Evolutionary conservation across 805 yeast species (phyloP).

Genomic region (Geotrichum ghanense): DNA sequence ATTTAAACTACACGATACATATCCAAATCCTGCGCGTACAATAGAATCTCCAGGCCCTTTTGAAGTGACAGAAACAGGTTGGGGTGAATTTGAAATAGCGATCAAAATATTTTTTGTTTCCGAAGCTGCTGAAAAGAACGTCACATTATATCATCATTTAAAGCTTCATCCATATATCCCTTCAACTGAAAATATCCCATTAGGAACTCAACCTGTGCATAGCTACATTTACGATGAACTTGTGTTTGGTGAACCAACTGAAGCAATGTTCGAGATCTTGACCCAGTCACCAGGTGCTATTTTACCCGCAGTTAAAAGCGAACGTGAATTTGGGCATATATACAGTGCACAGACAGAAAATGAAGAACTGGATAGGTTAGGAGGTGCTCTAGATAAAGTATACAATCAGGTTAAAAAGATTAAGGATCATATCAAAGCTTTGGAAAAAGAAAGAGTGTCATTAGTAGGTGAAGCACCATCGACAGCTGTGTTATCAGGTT

Average conservation of each 20-base stretch:
- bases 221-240: conserved; percentile 74
- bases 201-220: conserved; percentile 33
- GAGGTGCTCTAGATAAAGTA: conserved; percentile 34
- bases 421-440: conserved; percentile 26
- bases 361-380: conserved; percentile 51
- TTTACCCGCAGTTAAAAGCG: conserved; percentile 26
- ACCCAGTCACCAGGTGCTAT: conserved; percentile 36
- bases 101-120: conserved; percentile 76
- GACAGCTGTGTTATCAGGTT: too few relatives aligned
- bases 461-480: not conserved
- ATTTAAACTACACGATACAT: conserved; percentile 91
- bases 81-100: conserved; percentile 97
- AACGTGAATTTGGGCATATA: conserved; percentile 9
- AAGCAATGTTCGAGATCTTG: conserved; percentile 66
- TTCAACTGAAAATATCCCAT: conserved; percentile 3
- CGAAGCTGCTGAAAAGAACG: conserved; percentile 81
- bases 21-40: conserved; percentile 73
- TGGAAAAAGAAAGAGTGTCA: conserved; percentile 20
- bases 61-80: conserved; percentile 93
- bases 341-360: conserved; percentile 42
- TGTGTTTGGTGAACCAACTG: conserved; percentile 94
- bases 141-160: conserved; percentile 77
- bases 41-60: conserved; percentile 77
- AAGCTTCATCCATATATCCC: conserved; percentile 76
- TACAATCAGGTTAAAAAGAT: conserved; percentile 34